These are phyloP conservation scores for Lasiodiplodia sp. DNA, from an alignment of 2,329 filamentous ascomycete species.

Conservation along the genomic window DNA sequence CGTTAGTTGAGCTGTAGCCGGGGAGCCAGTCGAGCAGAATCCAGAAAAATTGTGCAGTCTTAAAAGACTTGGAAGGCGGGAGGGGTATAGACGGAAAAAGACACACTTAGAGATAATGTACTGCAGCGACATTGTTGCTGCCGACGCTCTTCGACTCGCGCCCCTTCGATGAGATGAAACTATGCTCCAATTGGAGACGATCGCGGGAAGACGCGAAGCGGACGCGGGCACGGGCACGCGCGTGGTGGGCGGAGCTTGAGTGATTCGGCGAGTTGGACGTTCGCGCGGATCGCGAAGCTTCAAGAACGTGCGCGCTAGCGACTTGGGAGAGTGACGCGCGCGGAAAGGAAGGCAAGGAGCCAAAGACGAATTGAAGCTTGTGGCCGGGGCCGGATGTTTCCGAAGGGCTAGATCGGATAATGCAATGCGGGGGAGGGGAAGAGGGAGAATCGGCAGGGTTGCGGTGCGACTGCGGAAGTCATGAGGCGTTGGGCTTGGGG, in stretches of 20 bases:
- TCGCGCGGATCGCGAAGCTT: neutral
- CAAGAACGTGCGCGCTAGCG: neutral
- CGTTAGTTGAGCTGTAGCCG: neutral
- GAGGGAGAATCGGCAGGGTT: neutral
- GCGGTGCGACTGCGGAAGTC: slow-evolving; percentile 1
- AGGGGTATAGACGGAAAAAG: neutral
- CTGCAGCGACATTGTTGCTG: slow-evolving; percentile 41
- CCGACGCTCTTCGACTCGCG: neutral
- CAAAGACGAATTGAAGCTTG: neutral
- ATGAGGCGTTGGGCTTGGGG: neutral
- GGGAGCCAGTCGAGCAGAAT: neutral
- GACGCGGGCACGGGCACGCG: neutral
- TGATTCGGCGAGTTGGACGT: neutral
- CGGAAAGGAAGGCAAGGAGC: neutral
- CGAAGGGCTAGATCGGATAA: neutral
- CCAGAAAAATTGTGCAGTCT: neutral
- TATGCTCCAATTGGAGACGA: neutral
- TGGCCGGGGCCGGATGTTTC: neutral
- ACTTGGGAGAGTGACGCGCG: neutral
- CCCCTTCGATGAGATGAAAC: neutral
- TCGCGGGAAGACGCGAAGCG: neutral
- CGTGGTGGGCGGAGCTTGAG: neutral
- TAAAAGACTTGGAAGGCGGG: neutral
- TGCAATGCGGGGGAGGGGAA: neutral
- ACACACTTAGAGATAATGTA: slow-evolving; percentile 55